Evolutionary conservation across 192 early-diverging fungal genomes (phyloP), one percentile per base, ranked within the genome.

Genomic region (Entomortierella parvispora): DNA sequence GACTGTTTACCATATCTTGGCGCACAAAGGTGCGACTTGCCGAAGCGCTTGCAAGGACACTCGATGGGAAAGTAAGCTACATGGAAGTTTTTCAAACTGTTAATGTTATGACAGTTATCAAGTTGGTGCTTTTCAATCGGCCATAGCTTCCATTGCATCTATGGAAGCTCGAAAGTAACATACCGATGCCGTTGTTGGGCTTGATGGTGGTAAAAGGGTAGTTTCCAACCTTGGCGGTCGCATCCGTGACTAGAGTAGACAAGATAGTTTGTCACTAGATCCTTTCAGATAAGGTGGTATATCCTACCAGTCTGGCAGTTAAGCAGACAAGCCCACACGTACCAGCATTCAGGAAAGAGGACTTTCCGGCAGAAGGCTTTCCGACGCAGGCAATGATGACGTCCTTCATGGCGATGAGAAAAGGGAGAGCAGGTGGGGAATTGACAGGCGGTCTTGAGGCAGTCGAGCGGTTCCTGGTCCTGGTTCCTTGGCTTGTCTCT

Each of bases 201-300:
- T 90, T 88, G 43, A 95, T 95, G 29, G 93, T 95, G 20, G 93
- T 95, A 81, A 95, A 95, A 6, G 93, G 93, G 53, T 88, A 93
- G 70, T 89, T 92, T 9, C 81, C 93, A 20, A 93, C 93, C 63
- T 95, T 95, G 46, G 93, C 93, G 18, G 86, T 82, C 6, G 93
- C 93, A 60, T 95, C 93, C 1, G 89, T 88, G 18, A 93, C 90
- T 87, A 64, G 52, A 31, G 25, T 29, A n/a, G 31, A 46, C 7
- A 32, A 58, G 25, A 45, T 11, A 46, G 29, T 2, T 14, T 31
- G 34, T 2, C 48, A n/a, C 3, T 14, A 28, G 25, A 28, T 33
- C 23, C 20, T 44, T 17, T 22, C 43, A 42, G 32, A 7, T 42
- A 37, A 26, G 48, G 37, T 48, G 26, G 22, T 4, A 0, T 9